Conservation (phyloP, 805 yeast genomes). For the Candida multigemmis region DNA sequence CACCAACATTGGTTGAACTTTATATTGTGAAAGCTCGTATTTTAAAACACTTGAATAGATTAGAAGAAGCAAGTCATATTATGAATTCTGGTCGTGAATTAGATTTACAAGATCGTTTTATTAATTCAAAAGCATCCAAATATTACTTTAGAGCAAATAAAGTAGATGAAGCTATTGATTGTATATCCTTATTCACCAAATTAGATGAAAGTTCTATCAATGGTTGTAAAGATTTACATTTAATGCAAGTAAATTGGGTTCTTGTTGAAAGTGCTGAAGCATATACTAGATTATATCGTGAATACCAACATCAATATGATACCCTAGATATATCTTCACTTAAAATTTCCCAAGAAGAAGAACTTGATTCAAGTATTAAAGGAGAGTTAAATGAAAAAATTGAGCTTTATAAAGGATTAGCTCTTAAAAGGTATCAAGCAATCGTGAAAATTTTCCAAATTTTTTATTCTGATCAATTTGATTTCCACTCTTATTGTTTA, state of each 20-base stretch:
- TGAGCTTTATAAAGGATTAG: slow-evolving; percentile 51
- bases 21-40: slow-evolving; percentile 76
- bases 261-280: slow-evolving; percentile 79
- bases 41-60: slow-evolving; percentile 60
- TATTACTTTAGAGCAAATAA: slow-evolving; percentile 71
- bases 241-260: slow-evolving; percentile 91
- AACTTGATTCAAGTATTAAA: slow-evolving; percentile 3
- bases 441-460: slow-evolving; percentile 60
- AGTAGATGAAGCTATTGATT: slow-evolving; percentile 63
- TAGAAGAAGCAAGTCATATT: slow-evolving; percentile 50
- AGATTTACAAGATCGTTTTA: slow-evolving; percentile 85
- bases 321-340: slow-evolving; percentile 7
- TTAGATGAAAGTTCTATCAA: slow-evolving; percentile 66
- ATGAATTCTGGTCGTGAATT: slow-evolving; percentile 65
- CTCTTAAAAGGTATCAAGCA: slow-evolving; percentile 70
- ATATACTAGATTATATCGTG: slow-evolving; percentile 48
- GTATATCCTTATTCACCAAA: slow-evolving; percentile 74
- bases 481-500: slow-evolving; percentile 88
- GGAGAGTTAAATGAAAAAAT: slow-evolving; percentile 32
- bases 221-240: slow-evolving; percentile 79
- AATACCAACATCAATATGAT: slow-evolving; percentile 11
- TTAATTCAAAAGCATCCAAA: slow-evolving; percentile 81
- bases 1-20: slow-evolving; percentile 81
- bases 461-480: slow-evolving; percentile 78
- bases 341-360: slow-evolving; percentile 16